phyloP scores from a whole-genome alignment of 306 rosid species.

The Spatholobus suberectus region DNA sequence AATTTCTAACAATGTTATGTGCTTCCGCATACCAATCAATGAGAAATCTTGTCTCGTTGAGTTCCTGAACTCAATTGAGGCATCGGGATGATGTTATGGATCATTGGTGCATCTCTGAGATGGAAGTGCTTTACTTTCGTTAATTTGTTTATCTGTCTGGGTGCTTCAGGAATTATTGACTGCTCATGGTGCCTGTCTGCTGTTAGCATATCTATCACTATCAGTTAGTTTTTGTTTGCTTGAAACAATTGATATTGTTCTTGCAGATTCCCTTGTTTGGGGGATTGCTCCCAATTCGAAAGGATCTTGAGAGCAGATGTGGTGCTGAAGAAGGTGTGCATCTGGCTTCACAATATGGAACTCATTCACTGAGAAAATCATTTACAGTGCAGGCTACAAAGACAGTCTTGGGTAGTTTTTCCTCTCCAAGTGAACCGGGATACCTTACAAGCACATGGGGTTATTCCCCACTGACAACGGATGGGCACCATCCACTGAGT shows the following conservation, averaged over 20 bases:
- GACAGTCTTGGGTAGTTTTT: constrained; percentile 36
- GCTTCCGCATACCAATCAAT: neutral
- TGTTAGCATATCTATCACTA: neutral
- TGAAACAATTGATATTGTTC: constrained; percentile 12
- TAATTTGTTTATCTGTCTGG: neutral
- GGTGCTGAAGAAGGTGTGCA: constrained; percentile 43
- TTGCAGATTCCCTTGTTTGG: constrained; percentile 74
- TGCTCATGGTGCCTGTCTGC: neutral
- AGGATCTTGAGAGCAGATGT: constrained; percentile 64
- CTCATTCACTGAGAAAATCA: constrained; percentile 52
- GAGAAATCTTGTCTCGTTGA: no score
- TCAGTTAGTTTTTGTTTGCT: neutral
- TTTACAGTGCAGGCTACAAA: constrained; percentile 56
- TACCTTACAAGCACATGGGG: constrained; percentile 46
- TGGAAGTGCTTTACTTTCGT: neutral
- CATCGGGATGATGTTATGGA: no score
- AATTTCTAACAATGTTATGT: neutral
- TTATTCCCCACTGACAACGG: constrained; percentile 40
- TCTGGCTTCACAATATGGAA: constrained; percentile 58
- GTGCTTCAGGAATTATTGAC: constrained; percentile 1
- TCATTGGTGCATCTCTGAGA: no score
- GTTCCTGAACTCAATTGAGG: no score
- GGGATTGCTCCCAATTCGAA: constrained; percentile 63
- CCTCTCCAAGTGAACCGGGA: constrained; percentile 44
- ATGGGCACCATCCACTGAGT: constrained; percentile 37